Evolutionary conservation across 345 rosid species (phyloP).

Genomic region (Linum usitatissimum): DNA sequence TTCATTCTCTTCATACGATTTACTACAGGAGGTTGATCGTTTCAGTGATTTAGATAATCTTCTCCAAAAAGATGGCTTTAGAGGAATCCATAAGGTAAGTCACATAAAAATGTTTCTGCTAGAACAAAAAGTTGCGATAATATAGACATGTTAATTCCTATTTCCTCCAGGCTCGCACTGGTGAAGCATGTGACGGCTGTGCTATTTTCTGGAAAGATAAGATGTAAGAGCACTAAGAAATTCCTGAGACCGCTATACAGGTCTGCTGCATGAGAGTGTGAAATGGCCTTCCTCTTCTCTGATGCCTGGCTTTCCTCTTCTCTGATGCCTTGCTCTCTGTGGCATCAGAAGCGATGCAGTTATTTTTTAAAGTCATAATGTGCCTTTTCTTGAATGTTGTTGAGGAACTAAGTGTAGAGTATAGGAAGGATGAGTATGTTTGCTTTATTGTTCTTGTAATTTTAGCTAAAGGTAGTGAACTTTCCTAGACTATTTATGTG

Average conservation of each 20-base stretch:
- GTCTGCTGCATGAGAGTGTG: not conserved
- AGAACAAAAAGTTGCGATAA: not conserved
- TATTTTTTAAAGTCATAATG: not conserved
- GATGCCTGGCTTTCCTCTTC: not conserved
- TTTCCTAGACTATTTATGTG: not conserved
- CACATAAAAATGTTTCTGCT: not conserved
- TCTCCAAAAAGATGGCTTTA: constrained; percentile 52
- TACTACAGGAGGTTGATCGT: constrained; percentile 57
- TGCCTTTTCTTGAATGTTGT: not conserved
- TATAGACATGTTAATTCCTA: constrained; percentile 12
- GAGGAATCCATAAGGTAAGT: constrained; percentile 66
- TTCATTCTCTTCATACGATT: constrained; percentile 8
- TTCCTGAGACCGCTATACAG: not conserved
- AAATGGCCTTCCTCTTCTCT: too few relatives aligned
- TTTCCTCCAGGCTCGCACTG: constrained; percentile 60
- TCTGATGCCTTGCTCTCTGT: not conserved
- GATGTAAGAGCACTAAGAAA: constrained; percentile 31
- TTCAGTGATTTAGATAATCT: constrained; percentile 42
- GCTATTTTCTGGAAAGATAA: constrained; percentile 76
- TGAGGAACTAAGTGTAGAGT: not conserved
- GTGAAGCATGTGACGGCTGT: constrained; percentile 79
- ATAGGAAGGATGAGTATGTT: too few relatives aligned
- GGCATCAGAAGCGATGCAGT: not conserved
- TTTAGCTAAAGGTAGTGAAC: not conserved
- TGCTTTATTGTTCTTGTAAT: too few relatives aligned